phyloP scores from a whole-genome alignment of 192 early-diverging fungal genomes.

The Backusella morwellensis region DNA sequence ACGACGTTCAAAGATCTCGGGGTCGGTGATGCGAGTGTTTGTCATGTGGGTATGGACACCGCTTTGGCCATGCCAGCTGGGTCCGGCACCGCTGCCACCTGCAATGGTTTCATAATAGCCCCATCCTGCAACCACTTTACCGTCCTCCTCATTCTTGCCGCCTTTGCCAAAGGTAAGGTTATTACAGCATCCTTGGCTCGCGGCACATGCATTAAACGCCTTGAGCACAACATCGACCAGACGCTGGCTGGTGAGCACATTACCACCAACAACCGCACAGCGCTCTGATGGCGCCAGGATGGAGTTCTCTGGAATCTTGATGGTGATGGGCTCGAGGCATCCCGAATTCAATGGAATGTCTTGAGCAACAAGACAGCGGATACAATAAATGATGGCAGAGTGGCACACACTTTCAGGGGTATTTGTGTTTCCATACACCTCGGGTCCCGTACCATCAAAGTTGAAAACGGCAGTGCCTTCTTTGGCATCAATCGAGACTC shows the following conservation, averaged over 20 bases:
- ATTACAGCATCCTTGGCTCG: slow-evolving; percentile 93
- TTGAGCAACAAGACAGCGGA: slow-evolving; percentile 84
- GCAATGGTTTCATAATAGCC: slow-evolving; percentile 98
- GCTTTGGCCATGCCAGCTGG: slow-evolving; percentile 83
- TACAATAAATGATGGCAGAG: slow-evolving; percentile 96
- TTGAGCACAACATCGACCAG: slow-evolving; percentile 90
- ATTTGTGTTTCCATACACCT: slow-evolving; percentile 90
- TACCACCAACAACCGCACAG: slow-evolving; percentile 96
- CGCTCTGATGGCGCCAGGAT: slow-evolving; percentile 76
- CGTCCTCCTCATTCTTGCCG: slow-evolving; percentile 49
- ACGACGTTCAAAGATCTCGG: slow-evolving; percentile 89
- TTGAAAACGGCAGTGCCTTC: slow-evolving; percentile 88
- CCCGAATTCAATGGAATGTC: slow-evolving; percentile 98
- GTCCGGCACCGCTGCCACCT: slow-evolving; percentile 81
- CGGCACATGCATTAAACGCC: slow-evolving; percentile 87
- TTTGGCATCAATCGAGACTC: slow-evolving; percentile 66
- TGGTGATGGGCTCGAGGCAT: slow-evolving; percentile 79
- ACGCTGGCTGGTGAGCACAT: slow-evolving; percentile 93
- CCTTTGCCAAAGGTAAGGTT: slow-evolving; percentile 93
- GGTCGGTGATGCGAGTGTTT: slow-evolving; percentile 97
- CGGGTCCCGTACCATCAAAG: slow-evolving; percentile 86
- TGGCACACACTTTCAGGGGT: slow-evolving; percentile 65
- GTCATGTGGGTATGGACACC: slow-evolving; percentile 80
- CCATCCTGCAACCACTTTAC: slow-evolving; percentile 67
- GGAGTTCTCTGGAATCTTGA: slow-evolving; percentile 78